A percentile compares a stretch with the other conserved stretches of the same genome.
These are phyloP conservation scores for Patellifolia procumbens DNA, from an alignment of 179 eudicot genomes.

Conservation along the genomic window DNA sequence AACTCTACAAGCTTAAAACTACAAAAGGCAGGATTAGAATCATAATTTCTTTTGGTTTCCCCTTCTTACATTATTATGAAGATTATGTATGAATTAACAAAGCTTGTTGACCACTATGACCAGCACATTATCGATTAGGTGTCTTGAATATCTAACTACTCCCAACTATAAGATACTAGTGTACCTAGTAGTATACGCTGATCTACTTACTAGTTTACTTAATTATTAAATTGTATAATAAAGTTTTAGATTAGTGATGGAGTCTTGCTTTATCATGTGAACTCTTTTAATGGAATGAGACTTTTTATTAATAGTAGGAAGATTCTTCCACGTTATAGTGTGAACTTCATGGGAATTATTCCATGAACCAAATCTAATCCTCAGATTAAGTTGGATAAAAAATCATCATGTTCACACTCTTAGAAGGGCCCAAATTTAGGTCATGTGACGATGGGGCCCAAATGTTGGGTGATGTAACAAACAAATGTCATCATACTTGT, in stretches of 20 bases:
- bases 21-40: background rate
- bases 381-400: background rate
- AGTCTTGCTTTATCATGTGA: background rate
- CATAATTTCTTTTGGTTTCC: background rate
- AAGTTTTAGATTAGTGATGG: background rate
- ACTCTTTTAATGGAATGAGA: background rate
- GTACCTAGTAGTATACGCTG: no score
- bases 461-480: background rate
- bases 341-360: slow-evolving; percentile 4
- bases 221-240: background rate
- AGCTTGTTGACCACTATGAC: background rate
- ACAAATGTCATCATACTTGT: background rate
- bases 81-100: background rate
- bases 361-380: slow-evolving; percentile 14
- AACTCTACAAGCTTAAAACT: background rate
- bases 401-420: slow-evolving; percentile 7
- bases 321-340: slow-evolving; percentile 13
- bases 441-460: no score
- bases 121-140: background rate
- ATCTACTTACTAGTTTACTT: no score
- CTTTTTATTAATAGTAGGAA: background rate
- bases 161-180: background rate
- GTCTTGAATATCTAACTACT: background rate
- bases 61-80: background rate
- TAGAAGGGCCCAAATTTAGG: background rate